Evolutionary conservation across 2,329 filamentous ascomycete species (phyloP), one percentile per base, ranked within the genome.

Genomic region (Endoconidiophora polonica): DNA sequence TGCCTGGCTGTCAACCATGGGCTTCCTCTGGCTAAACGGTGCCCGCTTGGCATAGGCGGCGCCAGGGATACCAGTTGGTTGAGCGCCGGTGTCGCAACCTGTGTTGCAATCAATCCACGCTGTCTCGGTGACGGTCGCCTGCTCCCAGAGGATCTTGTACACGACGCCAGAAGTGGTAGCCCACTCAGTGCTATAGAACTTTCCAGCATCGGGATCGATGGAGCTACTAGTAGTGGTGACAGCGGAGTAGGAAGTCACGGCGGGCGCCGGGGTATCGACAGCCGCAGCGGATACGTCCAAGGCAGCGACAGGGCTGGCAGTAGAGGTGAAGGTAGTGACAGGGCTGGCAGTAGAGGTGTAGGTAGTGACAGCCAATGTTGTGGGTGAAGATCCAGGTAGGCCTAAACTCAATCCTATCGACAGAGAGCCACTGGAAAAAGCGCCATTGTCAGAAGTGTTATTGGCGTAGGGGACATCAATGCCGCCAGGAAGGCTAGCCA

Each of bases 401-500:
- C 29, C 29, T 1, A 33, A 33, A 33, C 7, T 9, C 29, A 33
- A 33, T 33, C 29, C 29, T 33, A 29, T 29, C 6, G 5, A 12
- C 9, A 12, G 12, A 3, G 29, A 33, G 29, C 29, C 9, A 9
- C 26, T 29, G 4, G 26, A 6, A 33, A 22, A 3, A 38, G 43
- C 9, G 23, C 41, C 10, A 24, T 41, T 29, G 16, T 39, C 46
- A 12, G 46, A 33, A 10, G 56, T 55, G 24, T 58, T 59, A 23
- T 61, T 59, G 26, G 52, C 60, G 46, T 55, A 59, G 44, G 58
- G 58, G 53, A 82, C 68, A 4, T 61, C 54, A 18, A 77, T 64
- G 52, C 74, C 71, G 41, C 86, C 85, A 4, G 86, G 86, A 18
- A 94, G 73, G 41, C 70, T 67, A 10, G 68, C 61, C 49, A 76